These are phyloP conservation scores for Glaciozyma antarctica DNA, from an alignment of 768 basidiomycete genomes.

Conservation along the genomic window DNA sequence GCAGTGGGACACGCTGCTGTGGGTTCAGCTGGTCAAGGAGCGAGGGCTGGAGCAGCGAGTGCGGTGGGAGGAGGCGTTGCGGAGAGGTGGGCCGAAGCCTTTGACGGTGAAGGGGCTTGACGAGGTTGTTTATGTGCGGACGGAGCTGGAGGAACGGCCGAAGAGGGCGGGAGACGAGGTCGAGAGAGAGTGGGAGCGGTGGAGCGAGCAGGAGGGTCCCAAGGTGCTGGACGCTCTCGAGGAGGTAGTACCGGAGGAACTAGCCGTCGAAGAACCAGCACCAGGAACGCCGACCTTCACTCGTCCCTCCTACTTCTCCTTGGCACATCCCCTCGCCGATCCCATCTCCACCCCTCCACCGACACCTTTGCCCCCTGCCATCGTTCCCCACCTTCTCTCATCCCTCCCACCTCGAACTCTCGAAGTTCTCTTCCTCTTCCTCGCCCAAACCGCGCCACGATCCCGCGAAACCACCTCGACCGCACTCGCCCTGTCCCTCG, in stretches of 20 bases:
- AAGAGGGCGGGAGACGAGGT: not conserved
- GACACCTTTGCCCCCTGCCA: not conserved
- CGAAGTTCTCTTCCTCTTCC: conserved; percentile 13
- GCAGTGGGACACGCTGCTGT: conserved; percentile 23
- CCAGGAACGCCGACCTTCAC: too few species aligned
- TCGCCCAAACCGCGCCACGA: not conserved
- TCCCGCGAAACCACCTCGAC: not conserved
- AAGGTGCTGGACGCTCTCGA: not conserved
- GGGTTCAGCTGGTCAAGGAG: conserved; percentile 3
- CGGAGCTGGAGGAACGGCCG: conserved; percentile 1
- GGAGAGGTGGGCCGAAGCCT: not conserved
- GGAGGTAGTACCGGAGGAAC: not conserved
- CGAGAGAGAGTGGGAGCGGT: not conserved
- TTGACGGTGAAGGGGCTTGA: not conserved
- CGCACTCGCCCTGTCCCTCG: conserved; percentile 14
- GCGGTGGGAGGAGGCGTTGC: conserved; percentile 10
- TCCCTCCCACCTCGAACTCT: conserved; percentile 12
- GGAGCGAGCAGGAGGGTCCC: not conserved
- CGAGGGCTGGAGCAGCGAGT: not conserved
- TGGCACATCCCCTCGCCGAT: too few species aligned
- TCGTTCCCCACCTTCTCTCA: conserved; percentile 4
- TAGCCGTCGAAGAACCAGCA: too few species aligned
- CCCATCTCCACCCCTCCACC: not conserved
- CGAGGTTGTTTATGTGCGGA: not conserved
- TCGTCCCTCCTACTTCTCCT: too few species aligned